phyloP scores from a whole-genome alignment of 2,329 filamentous ascomycete species.

The Neofusicoccum sp. region DNA sequence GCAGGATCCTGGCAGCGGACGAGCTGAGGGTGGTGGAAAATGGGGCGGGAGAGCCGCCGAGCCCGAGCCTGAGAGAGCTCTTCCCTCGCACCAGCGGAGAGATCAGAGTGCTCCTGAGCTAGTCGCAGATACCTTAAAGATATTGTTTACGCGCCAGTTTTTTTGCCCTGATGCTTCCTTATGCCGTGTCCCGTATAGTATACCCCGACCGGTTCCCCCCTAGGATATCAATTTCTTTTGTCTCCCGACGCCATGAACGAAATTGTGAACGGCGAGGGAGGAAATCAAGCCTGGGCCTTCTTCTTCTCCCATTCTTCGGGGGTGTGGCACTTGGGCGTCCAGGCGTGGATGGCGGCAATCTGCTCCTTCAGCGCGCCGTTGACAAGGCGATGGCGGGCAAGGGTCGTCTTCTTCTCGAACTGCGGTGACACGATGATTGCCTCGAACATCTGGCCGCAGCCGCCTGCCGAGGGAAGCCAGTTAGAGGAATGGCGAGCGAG shows the following conservation, averaged over 20 bases:
- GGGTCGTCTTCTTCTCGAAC: conserved; percentile 59
- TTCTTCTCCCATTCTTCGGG: conserved; percentile 83
- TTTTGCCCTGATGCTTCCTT: not conserved
- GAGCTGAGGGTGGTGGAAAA: conserved; percentile 43
- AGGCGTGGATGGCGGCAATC: conserved; percentile 88
- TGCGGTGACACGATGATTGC: conserved; percentile 62
- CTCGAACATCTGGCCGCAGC: conserved; percentile 69
- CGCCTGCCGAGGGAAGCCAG: conserved; percentile 48
- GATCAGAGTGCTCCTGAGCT: conserved; percentile 63
- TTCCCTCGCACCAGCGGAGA: conserved; percentile 65
- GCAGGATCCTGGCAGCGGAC: conserved; percentile 59
- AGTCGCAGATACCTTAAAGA: conserved; percentile 21
- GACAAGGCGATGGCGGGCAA: conserved; percentile 83
- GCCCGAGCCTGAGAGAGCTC: conserved; percentile 49
- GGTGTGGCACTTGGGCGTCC: conserved; percentile 92
- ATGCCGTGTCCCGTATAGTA: not conserved
- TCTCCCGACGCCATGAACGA: not conserved
- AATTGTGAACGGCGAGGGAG: not conserved
- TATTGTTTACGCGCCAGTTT: not conserved
- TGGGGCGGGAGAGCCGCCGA: conserved; percentile 38
- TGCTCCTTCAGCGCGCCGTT: conserved; percentile 81
- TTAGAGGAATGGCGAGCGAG: not conserved
- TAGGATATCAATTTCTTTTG: not conserved
- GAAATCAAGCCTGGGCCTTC: conserved; percentile 39
- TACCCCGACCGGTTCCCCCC: not conserved